Evolutionary conservation across 2,329 filamentous ascomycete genomes (phyloP), one percentile per base, ranked within the genome.

Genomic region (Cercospora nicotianae): DNA sequence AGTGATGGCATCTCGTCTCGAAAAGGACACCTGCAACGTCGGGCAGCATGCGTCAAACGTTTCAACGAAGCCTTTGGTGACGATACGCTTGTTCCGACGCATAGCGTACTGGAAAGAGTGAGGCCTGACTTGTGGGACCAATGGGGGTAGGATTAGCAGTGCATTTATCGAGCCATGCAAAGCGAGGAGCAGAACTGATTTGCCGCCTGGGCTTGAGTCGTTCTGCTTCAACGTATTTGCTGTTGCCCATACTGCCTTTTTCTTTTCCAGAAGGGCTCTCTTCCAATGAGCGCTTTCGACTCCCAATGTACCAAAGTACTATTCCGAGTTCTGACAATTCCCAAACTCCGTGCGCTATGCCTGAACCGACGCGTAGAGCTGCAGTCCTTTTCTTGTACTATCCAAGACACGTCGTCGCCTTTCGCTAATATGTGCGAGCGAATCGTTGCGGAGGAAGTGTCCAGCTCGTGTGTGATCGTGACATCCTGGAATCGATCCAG

Each of bases 301-400:
- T 55, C 48, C 48, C 10, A 5, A 28, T 13, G 23, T 10, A 16
- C 20, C 48, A 13, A 36, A 36, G 31, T 33, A 12, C n/a, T 36
- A 10, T 16, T 36, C 5, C 33, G 33, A 36, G 55, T 12, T 23
- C 8, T 36, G 28, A 5, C 13, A 6, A 18, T 12, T 36, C 55
- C 23, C 48, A 55, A 36, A 59, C 55, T 59, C 55, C 31, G 3
- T 59, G 55, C 55, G 55, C 55, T 36, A 59, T 59, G 55, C 55
- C n/a, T 16, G 55, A 36, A 36, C 13, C 7, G 30, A 10, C 53
- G 13, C 13, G 53, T 6, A 5, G 30, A 20, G 10, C 10, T 6
- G 53, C 13, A 18, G 53, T 33, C 13, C 3, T 5, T 12, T 13
- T 13, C 3, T 9, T 5, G 23, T 57, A 28, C 16, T 58, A 3